These are phyloP conservation scores for Mycena leptocephala DNA, from an alignment of 768 basidiomycete species.

Conservation along the genomic window DNA sequence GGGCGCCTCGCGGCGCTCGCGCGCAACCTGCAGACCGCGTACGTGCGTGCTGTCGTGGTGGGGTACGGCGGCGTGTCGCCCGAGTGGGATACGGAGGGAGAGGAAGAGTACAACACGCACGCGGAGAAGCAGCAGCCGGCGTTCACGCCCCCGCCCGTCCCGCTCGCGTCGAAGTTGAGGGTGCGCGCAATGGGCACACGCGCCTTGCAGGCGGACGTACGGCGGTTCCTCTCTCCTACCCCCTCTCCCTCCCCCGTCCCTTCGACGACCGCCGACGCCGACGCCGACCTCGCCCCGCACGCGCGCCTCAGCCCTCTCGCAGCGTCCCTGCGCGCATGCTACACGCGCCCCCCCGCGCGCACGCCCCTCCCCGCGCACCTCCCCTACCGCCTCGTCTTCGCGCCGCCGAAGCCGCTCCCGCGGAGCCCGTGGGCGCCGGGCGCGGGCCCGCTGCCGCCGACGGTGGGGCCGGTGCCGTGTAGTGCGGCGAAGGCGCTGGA, in stretches of 20 bases:
- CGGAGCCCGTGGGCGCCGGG: constrained; percentile 27
- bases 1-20: constrained; percentile 31
- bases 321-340: neutral
- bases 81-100: neutral
- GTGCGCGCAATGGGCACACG: neutral
- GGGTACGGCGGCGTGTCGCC: constrained; percentile 29
- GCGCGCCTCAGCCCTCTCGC: constrained; percentile 22
- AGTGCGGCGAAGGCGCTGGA: neutral
- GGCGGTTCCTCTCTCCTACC: neutral
- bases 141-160: neutral
- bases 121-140: neutral
- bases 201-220: constrained; percentile 5
- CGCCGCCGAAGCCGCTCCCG: constrained; percentile 20
- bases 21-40: constrained; percentile 30
- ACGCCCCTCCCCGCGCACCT: constrained; percentile 22
- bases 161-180: constrained; percentile 11
- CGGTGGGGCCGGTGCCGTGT: neutral
- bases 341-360: neutral
- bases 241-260: neutral
- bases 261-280: neutral
- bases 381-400: constrained; percentile 24
- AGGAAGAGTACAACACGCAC: neutral
- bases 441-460: neutral
- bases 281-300: constrained; percentile 20
- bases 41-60: constrained; percentile 34